Percentiles rank a stretch among this genome's conserved stretches.
Evolutionary conservation across 2,329 filamentous ascomycete species (phyloP).

Genomic region (Moelleriella libera): DNA sequence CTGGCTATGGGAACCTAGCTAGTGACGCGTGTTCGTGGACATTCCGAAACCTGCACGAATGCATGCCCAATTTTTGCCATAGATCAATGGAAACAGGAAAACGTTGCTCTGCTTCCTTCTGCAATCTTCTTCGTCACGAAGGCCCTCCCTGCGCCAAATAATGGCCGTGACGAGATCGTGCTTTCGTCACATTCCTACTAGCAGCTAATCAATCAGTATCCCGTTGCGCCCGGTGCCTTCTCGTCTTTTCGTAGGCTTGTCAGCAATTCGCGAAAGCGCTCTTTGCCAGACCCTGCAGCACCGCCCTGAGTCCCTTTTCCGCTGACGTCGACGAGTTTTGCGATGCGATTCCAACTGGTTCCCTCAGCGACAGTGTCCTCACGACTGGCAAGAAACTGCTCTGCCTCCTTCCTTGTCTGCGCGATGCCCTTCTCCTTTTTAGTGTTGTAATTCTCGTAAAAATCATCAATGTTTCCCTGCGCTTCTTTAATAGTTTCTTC

Average conservation of each 20-base stretch:
- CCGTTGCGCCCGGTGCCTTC: conserved; percentile 57
- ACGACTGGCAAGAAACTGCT: conserved; percentile 75
- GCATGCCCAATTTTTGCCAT: no score
- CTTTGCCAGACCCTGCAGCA: conserved; percentile 82
- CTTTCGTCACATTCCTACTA: no score
- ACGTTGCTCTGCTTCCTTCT: no score
- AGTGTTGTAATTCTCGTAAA: conserved; percentile 98
- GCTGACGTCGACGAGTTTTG: conserved; percentile 92
- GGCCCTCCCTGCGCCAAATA: no score
- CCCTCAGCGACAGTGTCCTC: conserved; percentile 91
- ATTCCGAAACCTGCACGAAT: no score
- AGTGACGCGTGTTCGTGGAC: no score
- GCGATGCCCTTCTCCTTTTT: conserved; percentile 90
- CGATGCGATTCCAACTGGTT: conserved; percentile 96
- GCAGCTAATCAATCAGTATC: conserved; percentile 27
- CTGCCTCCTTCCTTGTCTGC: conserved; percentile 81
- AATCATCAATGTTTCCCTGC: conserved; percentile 91
- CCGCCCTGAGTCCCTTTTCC: conserved; percentile 84
- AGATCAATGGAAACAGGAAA: no score
- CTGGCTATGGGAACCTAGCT: no score
- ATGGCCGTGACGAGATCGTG: no score
- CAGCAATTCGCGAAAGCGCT: conserved; percentile 85
- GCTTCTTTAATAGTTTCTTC: conserved; percentile 78
- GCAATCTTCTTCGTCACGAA: no score
- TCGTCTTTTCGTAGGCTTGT: conserved; percentile 84